Conservation (phyloP, 306 rosid genomes). For the Senna siamea region DNA sequence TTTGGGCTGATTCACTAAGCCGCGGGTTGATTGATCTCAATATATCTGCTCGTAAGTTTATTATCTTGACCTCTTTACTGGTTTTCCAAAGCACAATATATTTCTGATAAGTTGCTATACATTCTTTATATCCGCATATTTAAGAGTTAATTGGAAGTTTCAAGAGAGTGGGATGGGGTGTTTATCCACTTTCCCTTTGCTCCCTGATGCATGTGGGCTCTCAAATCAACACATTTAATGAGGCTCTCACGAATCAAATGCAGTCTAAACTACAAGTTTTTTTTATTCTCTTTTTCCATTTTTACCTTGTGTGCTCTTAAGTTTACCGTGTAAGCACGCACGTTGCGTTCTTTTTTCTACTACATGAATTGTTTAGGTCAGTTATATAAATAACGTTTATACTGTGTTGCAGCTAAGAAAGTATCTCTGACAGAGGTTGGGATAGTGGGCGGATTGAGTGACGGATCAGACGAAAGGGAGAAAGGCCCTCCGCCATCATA, state of each 20-base stretch:
- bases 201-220: background rate
- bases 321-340: background rate
- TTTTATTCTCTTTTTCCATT: background rate
- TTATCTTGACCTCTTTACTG: slow-evolving; percentile 26
- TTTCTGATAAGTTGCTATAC: slow-evolving; percentile 10
- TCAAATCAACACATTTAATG: slow-evolving; percentile 26
- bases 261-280: background rate
- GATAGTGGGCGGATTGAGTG: slow-evolving; percentile 78
- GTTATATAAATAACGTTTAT: slow-evolving; percentile 17
- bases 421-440: slow-evolving; percentile 81
- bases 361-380: slow-evolving; percentile 20
- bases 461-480: slow-evolving; percentile 77
- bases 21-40: slow-evolving; percentile 98
- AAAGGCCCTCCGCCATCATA: slow-evolving; percentile 71
- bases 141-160: too few species aligned
- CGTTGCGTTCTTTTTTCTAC: background rate
- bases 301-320: background rate
- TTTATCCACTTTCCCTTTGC: slow-evolving; percentile 15
- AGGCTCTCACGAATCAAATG: slow-evolving; percentile 4
- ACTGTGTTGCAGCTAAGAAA: slow-evolving; percentile 77
- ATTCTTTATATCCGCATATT: slow-evolving; percentile 25
- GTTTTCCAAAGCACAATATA: slow-evolving; percentile 13
- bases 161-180: too few species aligned
- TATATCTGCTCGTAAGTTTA: slow-evolving; percentile 90
- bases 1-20: slow-evolving; percentile 98